Evolutionary conservation across 73 alveolate genomes (phyloP), one percentile per base, ranked within the genome.

Genomic region (Diophrys appendiculata): DNA sequence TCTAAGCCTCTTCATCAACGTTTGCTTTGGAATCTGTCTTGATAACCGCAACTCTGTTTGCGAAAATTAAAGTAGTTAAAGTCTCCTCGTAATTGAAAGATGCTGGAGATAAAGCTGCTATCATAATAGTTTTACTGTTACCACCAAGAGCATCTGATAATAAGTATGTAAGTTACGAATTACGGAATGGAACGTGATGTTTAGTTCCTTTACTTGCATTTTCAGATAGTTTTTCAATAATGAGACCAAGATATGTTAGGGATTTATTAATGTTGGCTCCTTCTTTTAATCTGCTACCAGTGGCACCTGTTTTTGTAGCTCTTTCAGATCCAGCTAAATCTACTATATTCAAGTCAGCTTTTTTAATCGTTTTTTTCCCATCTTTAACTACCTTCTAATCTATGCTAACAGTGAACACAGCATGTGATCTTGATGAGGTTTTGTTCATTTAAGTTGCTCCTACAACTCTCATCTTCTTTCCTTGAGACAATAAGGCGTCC

Each of bases 391-490:
- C 33, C 33, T 52, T 54, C 33, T 33, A 23, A 8, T 81, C 81
- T 54, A 94, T 86, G 81, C 84, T 88, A 3, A 97, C 89, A 0
- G 98, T 97, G 77, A 97, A 97, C 73, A 97, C 83, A 29, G 98
- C 93, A 83, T 97, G 99, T 53, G 98, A 90, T 73, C 99, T 81
- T 26, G 98, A 91, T 28, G 98, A 88, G 74, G 90, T 90, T 73
- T 92, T 95, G 87, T 96, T 96, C 99, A 96, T 96, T 11, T 91
- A 91, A 8, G 99, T 96, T n/a, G 93, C 98, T 27, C 98, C 98
- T 0, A 92, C 98, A 54, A 89, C 92, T 71, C 99, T 73, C 87
- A 85, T 94, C 70, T 92, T 92, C 87, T 91, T 95, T 26, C 99
- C 99, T 69, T 73, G 84, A 25, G 82, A 87, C 83, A 96, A 80